Base-by-base conservation (phyloP, 495 filamentous ascomycete species). In the Penicillium crystallinum region DNA sequence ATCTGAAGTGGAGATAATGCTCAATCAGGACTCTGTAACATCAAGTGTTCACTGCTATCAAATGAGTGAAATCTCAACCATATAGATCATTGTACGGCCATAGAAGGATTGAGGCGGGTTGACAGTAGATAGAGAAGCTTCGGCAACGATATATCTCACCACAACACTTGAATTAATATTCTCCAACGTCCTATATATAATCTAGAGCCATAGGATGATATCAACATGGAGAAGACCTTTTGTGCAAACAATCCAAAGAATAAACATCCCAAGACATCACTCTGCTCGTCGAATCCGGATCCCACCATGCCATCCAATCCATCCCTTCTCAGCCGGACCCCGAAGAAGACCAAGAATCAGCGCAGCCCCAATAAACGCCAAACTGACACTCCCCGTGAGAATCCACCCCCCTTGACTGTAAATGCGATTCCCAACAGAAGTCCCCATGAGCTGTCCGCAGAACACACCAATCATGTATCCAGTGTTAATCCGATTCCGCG, bases 381-480 rank as follows among this genome's bases (percentile, higher is more conserved):
- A 75, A 60, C 82, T 87, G 22, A 80, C 80, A 56, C 81, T 81
- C 9, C 85, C 85, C 38, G 81, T 84, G 39, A 77, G 76, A 10
- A 81, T 72, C 89, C 89, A 92, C 0, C 89, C 89, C 0, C 78
- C 78, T 18, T 74, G 53, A 8, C 85, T 83, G 66, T 88, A 92
- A 4, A 91, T 61, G 25, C 77, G 67, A 58, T 88, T 89, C 0
- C 88, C 89, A 7, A 81, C 84, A 4, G 83, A 74, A 1, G 89
- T 92, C 0, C 89, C 89, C 52, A 81, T 81, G 18, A 95, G 65
- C 70, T 93, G 89, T 0, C 89, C 89, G 38, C 77, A 79, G 62
- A 91, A 93, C 1, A 77, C 77, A 10, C 75, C 73, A 3, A 91
- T 75, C 89, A 92, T 92, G 59, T 88, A 95, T 3, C 82, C 84